phyloP scores from a whole-genome alignment of 148 eudicot genomes.

The Vaccinium vitisidaea region DNA sequence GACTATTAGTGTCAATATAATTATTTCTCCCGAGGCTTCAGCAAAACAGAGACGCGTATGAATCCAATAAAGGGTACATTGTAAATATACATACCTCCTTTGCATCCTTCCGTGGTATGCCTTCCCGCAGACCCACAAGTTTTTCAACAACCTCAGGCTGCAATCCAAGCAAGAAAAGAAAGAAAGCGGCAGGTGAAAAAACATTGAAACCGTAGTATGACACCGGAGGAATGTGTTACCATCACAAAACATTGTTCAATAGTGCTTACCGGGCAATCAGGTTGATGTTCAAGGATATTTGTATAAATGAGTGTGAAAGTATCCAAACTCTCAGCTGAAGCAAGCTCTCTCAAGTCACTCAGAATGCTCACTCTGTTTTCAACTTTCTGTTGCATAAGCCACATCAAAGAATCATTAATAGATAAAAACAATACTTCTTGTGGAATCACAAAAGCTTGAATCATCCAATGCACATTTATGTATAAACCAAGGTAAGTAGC shows the following conservation, averaged over 20 bases:
- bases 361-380: constrained; percentile 79
- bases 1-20: too few species aligned
- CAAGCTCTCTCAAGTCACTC: constrained; percentile 90
- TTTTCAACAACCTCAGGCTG: constrained; percentile 95
- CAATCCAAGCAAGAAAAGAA: constrained; percentile 18
- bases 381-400: constrained; percentile 69
- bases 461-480: background rate
- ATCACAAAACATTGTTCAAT: background rate
- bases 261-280: constrained; percentile 92
- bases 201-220: background rate
- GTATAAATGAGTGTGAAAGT: constrained; percentile 95
- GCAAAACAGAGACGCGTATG: background rate
- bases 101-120: constrained; percentile 95
- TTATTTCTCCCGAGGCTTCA: background rate
- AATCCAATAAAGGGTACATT: background rate
- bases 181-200: background rate
- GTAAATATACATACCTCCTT: constrained; percentile 62
- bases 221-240: background rate
- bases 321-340: constrained; percentile 97
- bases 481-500: background rate
- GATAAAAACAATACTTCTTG: background rate
- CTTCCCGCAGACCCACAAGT: constrained; percentile 88
- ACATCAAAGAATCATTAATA: background rate
- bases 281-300: constrained; percentile 94
- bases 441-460: too few species aligned